Evolutionary conservation across 805 yeast species (phyloP).

Genomic region (Metschnikowia henanensis): DNA sequence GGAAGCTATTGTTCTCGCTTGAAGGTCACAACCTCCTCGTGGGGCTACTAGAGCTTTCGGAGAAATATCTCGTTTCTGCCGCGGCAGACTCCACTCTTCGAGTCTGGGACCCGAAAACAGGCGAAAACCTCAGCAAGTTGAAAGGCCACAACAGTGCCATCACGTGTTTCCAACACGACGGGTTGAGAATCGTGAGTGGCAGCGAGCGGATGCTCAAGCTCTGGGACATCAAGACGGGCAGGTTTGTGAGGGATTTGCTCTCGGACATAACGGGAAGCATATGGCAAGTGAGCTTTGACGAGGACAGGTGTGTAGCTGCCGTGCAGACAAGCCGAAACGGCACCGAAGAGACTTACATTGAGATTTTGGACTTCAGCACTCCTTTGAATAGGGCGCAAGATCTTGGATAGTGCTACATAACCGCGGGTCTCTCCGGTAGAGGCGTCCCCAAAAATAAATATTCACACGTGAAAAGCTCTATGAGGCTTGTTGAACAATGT

Average conservation of each 20-base stretch:
- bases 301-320: conserved; percentile 85
- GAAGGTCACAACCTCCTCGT: conserved; percentile 91
- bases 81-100: conserved; percentile 94
- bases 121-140: conserved; percentile 61
- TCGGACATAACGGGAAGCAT: conserved; percentile 78
- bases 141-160: conserved; percentile 87
- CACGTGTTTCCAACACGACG: conserved; percentile 91
- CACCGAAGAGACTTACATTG: conserved; percentile 66
- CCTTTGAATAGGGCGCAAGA: conserved; percentile 12
- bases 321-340: conserved; percentile 60
- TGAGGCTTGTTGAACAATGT: too few relatives aligned
- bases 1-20: conserved; percentile 64
- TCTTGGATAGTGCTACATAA: neutral
- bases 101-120: conserved; percentile 88
- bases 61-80: conserved; percentile 81
- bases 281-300: conserved; percentile 93
- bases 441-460: too few relatives aligned
- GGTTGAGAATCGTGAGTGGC: conserved; percentile 82
- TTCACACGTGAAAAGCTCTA: too few relatives aligned
- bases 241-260: conserved; percentile 69
- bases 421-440: too few relatives aligned
- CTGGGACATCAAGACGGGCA: conserved; percentile 83
- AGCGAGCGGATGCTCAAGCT: conserved; percentile 83
- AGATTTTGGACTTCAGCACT: conserved; percentile 75
- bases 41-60: conserved; percentile 78